Conservation (phyloP, 1,139 yeast species). For the Suhomyces panamericanus region DNA sequence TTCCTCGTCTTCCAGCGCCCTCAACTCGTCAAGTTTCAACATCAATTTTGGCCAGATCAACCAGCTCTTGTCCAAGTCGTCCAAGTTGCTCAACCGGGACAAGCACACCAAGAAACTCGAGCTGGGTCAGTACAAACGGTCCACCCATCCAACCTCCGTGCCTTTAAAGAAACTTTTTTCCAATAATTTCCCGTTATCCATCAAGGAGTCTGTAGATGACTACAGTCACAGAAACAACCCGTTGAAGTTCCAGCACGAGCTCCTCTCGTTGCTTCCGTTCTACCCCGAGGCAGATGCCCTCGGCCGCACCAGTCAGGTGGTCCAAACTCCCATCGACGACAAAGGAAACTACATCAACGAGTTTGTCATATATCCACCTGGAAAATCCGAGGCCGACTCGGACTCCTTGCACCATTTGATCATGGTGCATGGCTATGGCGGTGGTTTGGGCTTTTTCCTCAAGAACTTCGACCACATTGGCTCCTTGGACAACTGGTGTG, state of each 20-base stretch:
- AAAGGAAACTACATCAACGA: slow-evolving; percentile 59
- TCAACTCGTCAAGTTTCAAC: slow-evolving; percentile 12
- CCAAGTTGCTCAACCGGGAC: neutral
- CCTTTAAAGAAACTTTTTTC: slow-evolving; percentile 54
- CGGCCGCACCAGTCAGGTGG: slow-evolving; percentile 35
- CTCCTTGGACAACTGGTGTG: slow-evolving; percentile 48
- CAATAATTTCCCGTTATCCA: slow-evolving; percentile 57
- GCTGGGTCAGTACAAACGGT: slow-evolving; percentile 34
- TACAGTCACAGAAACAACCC: slow-evolving; percentile 44
- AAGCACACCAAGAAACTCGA: slow-evolving; percentile 1
- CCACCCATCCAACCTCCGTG: slow-evolving; percentile 65
- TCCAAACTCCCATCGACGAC: slow-evolving; percentile 42
- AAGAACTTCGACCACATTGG: slow-evolving; percentile 58
- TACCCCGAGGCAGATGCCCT: slow-evolving; percentile 33
- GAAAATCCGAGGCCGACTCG: slow-evolving; percentile 28
- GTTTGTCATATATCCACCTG: slow-evolving; percentile 54
- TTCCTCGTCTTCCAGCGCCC: slow-evolving; percentile 2
- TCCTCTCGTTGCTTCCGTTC: slow-evolving; percentile 45
- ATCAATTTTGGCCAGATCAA: slow-evolving; percentile 17
- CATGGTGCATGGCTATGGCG: slow-evolving; percentile 77
- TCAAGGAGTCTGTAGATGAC: slow-evolving; percentile 53
- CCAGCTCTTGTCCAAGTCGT: slow-evolving; percentile 2
- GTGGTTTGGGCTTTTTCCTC: slow-evolving; percentile 69
- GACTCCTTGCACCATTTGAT: slow-evolving; percentile 55
- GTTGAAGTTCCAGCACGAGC: slow-evolving; percentile 51